A percentile compares a stretch with the other conserved stretches of the same genome.
Evolutionary conservation across 805 yeast genomes (phyloP).

Genomic region (Kodamaea kakaduensis): DNA sequence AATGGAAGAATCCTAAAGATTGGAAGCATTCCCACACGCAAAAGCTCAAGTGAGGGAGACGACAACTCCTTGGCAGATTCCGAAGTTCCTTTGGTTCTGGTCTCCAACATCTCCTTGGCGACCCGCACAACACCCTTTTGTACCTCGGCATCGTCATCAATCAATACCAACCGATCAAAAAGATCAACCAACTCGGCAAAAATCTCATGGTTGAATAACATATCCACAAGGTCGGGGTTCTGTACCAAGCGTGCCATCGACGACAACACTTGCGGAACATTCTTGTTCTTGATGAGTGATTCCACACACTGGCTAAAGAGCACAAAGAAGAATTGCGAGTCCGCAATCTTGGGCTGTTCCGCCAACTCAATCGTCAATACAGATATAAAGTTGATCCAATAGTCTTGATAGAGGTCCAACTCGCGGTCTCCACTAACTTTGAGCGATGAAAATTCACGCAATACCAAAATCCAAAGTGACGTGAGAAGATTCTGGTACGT

Average conservation of each 20-base stretch:
- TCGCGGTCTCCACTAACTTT: slow-evolving; percentile 48
- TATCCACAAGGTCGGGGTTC: slow-evolving; percentile 51
- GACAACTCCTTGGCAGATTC: background rate
- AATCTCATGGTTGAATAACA: slow-evolving; percentile 61
- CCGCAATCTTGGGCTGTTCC: slow-evolving; percentile 46
- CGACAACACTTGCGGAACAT: slow-evolving; percentile 48
- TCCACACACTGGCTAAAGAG: slow-evolving; percentile 83
- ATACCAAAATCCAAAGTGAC: slow-evolving; percentile 74
- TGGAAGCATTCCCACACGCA: slow-evolving; percentile 65
- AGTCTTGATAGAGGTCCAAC: slow-evolving; percentile 46
- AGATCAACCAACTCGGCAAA: slow-evolving; percentile 74
- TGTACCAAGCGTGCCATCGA: slow-evolving; percentile 48
- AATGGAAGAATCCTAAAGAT: slow-evolving; percentile 59
- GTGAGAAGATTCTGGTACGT: slow-evolving; percentile 58
- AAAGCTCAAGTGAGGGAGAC: slow-evolving; percentile 49
- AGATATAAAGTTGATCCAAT: slow-evolving; percentile 76
- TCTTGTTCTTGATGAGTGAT: slow-evolving; percentile 49
- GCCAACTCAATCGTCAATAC: slow-evolving; percentile 68
- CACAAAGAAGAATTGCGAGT: slow-evolving; percentile 67
- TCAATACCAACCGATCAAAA: slow-evolving; percentile 64
- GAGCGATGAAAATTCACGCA: slow-evolving; percentile 69
- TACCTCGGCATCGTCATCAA: slow-evolving; percentile 59
- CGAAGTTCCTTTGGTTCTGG: background rate
- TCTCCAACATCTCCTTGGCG: background rate
- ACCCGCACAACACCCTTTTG: slow-evolving; percentile 34